Evolutionary conservation across 2,329 filamentous ascomycete genomes (phyloP).

Genomic region (Aspergillus vadensis): DNA sequence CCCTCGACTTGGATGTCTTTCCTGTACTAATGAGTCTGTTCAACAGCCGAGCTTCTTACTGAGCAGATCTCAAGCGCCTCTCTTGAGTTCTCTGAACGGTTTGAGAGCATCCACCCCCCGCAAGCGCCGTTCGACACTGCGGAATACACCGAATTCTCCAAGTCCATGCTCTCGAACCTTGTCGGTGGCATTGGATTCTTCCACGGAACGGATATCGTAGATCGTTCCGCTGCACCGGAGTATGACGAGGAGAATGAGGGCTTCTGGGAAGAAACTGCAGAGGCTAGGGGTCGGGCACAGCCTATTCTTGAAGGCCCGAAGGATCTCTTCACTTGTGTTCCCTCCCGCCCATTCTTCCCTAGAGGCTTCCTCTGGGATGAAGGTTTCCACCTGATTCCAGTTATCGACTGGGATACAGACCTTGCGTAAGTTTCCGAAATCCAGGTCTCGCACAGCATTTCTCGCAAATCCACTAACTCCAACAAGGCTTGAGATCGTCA

Average conservation of each 20-base stretch:
- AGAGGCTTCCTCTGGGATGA: constrained; percentile 98
- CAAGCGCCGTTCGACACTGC: constrained; percentile 73
- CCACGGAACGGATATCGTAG: constrained; percentile 82
- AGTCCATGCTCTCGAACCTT: constrained; percentile 91
- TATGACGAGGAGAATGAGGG: constrained; percentile 95
- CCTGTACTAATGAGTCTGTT: constrained; percentile 13
- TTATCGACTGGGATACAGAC: constrained; percentile 93
- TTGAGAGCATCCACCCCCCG: constrained; percentile 70
- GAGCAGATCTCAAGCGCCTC: constrained; percentile 68
- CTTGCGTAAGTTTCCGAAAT: constrained; percentile 58
- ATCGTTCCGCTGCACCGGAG: constrained; percentile 86
- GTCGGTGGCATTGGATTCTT: constrained; percentile 96
- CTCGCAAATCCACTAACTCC: constrained; percentile 20
- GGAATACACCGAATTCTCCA: constrained; percentile 77
- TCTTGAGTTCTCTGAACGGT: constrained; percentile 72
- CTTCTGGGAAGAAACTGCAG: constrained; percentile 90
- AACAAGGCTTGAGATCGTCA: constrained; percentile 71
- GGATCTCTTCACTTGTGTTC: constrained; percentile 87
- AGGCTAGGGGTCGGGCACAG: constrained; percentile 69
- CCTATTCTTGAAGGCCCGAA: constrained; percentile 77
- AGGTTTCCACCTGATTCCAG: constrained; percentile 88
- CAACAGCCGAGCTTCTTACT: constrained; percentile 63
- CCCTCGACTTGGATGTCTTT: neutral
- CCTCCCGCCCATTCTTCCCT: constrained; percentile 93
- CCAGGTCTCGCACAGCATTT: neutral